Percentiles rank a stretch among this genome's conserved stretches.
Evolutionary conservation across 2,329 filamentous ascomycete genomes (phyloP).

Genomic region (Cladosporium sp.): DNA sequence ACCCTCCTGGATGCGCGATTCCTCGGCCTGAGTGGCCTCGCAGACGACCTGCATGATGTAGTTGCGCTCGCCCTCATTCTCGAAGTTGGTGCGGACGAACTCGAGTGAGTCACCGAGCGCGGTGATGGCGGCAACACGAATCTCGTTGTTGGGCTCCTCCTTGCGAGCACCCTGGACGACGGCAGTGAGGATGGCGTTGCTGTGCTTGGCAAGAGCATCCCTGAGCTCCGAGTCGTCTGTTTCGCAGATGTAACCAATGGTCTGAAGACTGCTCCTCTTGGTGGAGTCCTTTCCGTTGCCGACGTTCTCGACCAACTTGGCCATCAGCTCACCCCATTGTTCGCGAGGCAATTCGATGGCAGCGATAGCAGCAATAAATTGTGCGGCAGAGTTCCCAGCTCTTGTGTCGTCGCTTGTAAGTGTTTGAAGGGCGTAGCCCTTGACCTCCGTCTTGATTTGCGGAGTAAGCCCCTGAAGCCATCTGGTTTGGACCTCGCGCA

Average conservation of each 20-base stretch:
- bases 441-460: slow-evolving; percentile 83
- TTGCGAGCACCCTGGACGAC: slow-evolving; percentile 97
- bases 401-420: slow-evolving; percentile 76
- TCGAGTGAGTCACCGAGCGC: slow-evolving; percentile 95
- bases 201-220: slow-evolving; percentile 78
- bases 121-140: slow-evolving; percentile 88
- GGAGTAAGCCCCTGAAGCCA: slow-evolving; percentile 83
- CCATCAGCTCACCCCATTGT: slow-evolving; percentile 93
- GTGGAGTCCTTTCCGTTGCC: slow-evolving; percentile 81
- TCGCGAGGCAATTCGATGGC: slow-evolving; percentile 90
- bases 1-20: slow-evolving; percentile 89
- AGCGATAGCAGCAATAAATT: slow-evolving; percentile 93
- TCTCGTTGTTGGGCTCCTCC: slow-evolving; percentile 88
- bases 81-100: slow-evolving; percentile 97
- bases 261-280: slow-evolving; percentile 90
- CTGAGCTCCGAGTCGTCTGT: slow-evolving; percentile 86
- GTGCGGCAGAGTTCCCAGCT: slow-evolving; percentile 85
- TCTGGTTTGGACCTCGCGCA: slow-evolving; percentile 89
- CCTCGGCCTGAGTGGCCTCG: slow-evolving; percentile 93
- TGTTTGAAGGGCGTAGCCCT: slow-evolving; percentile 86
- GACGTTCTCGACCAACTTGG: slow-evolving; percentile 85
- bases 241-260: slow-evolving; percentile 99
- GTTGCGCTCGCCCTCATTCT: slow-evolving; percentile 98
- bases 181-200: slow-evolving; percentile 95
- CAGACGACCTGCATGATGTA: slow-evolving; percentile 99